Evolutionary conservation across 495 filamentous ascomycete species (phyloP), one percentile per base, ranked within the genome.

Genomic region (Neurospora sp.): DNA sequence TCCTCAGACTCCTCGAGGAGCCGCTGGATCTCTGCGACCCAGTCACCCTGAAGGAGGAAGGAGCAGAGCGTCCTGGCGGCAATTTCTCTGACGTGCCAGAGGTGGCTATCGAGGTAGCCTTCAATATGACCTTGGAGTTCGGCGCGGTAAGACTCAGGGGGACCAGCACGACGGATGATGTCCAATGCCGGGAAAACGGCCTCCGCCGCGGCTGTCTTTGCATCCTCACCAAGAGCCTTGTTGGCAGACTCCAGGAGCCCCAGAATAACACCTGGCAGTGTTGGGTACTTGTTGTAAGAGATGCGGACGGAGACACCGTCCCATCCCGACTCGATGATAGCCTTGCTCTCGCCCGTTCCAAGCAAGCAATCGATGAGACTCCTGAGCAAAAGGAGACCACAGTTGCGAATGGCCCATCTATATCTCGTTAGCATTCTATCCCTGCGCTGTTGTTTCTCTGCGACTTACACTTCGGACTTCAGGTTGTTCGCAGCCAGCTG

Each of bases 351-450:
- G 35, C 85, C 87, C 0, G 87, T 90, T 4, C 91, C 90, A 12
- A 93, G 87, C 70, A 98, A 85, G 31, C 89, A 88, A 71, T 92
- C 93, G 38, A 96, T 89, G 4, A 97, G 80, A 73, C 92, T 92
- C 65, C 94, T 88, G 77, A 98, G 89, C 7, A 99, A 88, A 84
- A 98, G 91, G 40, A 98, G 82, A 35, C 94, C 93, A 71, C 93
- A 97, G 76, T 99, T 99, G 2, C 94, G 89, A 73, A 99, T 93
- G 3, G 94, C 91, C 96, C 96, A 99, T 40, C 91, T 94, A 42
- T 2, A 41, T 27, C 5, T 27, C 12, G 70, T 42, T 39, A 70
- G 39, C 22, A 73, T 83, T 53, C 80, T 73, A 35, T 69, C 5
- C 42, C 20, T 11, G 38, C 3, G 7, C 5, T 11, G 5, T 27